Percentiles rank a stretch among this genome's conserved stretches.
phyloP scores from a whole-genome alignment of 768 basidiomycete species.

The Ramaria sp. region DNA sequence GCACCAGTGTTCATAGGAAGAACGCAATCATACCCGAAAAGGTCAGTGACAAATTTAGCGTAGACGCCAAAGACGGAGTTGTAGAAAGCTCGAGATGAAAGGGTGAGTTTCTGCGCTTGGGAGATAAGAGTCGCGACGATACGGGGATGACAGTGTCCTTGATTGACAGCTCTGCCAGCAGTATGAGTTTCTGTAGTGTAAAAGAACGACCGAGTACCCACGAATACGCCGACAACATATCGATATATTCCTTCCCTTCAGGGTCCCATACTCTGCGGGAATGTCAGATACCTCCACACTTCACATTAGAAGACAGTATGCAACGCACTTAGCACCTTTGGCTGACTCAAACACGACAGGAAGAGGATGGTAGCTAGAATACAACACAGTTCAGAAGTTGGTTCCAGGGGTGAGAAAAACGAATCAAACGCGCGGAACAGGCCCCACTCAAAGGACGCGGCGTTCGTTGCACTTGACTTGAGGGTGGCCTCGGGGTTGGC shows the following conservation, averaged over 20 bases:
- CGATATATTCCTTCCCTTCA: slow-evolving; percentile 92
- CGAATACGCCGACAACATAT: slow-evolving; percentile 98
- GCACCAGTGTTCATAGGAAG: slow-evolving; percentile 99
- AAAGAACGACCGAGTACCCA: slow-evolving; percentile 77
- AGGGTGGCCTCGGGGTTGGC: not conserved
- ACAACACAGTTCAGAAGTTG: slow-evolving; percentile 26
- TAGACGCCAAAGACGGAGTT: slow-evolving; percentile 87
- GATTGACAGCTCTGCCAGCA: slow-evolving; percentile 65
- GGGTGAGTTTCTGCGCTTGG: slow-evolving; percentile 83
- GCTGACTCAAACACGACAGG: slow-evolving; percentile 91
- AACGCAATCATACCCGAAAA: slow-evolving; percentile 92
- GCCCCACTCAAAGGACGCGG: slow-evolving; percentile 3
- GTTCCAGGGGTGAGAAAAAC: not conserved
- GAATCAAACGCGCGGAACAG: slow-evolving; percentile 9
- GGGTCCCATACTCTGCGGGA: slow-evolving; percentile 74
- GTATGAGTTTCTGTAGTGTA: not conserved
- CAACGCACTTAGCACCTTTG: slow-evolving; percentile 75
- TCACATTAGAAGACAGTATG: slow-evolving; percentile 19
- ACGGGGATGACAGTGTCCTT: slow-evolving; percentile 90
- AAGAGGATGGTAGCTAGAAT: slow-evolving; percentile 83
- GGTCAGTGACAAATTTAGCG: slow-evolving; percentile 69
- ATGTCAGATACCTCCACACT: slow-evolving; percentile 10
- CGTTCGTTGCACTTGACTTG: slow-evolving; percentile 9
- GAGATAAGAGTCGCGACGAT: slow-evolving; percentile 72
- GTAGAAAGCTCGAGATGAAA: slow-evolving; percentile 95